These are phyloP conservation scores for Thymus mandschuricus DNA, from an alignment of 257 asterid genomes.

Conservation along the genomic window DNA sequence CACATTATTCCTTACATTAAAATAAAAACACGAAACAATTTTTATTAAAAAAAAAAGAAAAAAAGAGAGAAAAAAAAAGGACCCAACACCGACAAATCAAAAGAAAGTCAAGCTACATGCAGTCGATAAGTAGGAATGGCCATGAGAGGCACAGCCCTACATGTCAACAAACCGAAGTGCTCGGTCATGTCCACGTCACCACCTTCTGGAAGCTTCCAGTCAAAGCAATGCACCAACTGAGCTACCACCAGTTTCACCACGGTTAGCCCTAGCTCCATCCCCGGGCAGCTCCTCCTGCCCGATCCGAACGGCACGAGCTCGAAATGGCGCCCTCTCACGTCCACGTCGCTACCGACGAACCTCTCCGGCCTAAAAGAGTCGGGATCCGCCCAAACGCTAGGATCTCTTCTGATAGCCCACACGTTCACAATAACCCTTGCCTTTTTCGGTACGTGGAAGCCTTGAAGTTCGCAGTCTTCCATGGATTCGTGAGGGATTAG, in stretches of 20 bases:
- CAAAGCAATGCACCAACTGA: constrained; percentile 44
- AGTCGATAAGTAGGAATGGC: constrained; percentile 31
- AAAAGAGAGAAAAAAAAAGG: too few species aligned
- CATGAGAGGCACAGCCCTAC: constrained; percentile 26
- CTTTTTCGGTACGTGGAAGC: constrained; percentile 37
- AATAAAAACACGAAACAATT: too few species aligned
- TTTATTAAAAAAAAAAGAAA: too few species aligned
- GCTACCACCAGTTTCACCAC: constrained; percentile 33
- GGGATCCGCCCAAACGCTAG: constrained; percentile 33
- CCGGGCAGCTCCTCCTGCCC: constrained; percentile 46
- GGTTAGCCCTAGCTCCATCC: constrained; percentile 34
- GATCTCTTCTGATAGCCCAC: constrained; percentile 48
- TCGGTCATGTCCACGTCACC: constrained; percentile 37
- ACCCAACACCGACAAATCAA: too few species aligned
- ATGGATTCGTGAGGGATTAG: constrained; percentile 39
- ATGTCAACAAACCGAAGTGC: constrained; percentile 30
- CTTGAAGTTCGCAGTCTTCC: constrained; percentile 39
- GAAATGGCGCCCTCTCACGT: constrained; percentile 33
- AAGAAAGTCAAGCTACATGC: background rate
- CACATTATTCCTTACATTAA: too few species aligned
- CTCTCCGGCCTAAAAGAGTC: constrained; percentile 39
- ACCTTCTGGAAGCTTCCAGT: constrained; percentile 39
- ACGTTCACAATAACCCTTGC: constrained; percentile 35
- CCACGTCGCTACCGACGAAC: constrained; percentile 26
- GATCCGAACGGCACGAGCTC: constrained; percentile 40